Evolutionary conservation across 192 early-diverging fungal species (phyloP).

Genomic region (Mortierella hygrophila): DNA sequence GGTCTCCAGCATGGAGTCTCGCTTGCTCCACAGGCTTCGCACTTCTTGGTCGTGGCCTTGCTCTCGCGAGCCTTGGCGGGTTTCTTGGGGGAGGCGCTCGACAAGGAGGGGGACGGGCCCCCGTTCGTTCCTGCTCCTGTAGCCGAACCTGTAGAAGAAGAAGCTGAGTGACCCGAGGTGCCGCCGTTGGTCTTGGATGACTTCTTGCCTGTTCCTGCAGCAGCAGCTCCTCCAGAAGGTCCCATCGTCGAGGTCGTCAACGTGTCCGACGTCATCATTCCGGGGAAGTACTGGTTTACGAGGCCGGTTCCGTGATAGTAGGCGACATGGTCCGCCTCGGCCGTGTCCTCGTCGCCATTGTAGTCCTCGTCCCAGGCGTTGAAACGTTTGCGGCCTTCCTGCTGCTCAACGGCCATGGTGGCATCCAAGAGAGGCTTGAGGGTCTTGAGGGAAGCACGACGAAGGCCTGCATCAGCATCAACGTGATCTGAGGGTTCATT

Average conservation of each 20-base stretch:
- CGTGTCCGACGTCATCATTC: not conserved
- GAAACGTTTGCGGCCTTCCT: not conserved
- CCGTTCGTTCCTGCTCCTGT: not conserved
- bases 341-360: not conserved
- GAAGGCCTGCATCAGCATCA: not conserved
- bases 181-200: conserved; percentile 3
- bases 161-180: not conserved
- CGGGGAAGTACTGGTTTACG: not conserved
- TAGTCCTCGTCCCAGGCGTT: conserved; percentile 9
- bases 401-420: conserved; percentile 8
- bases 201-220: not conserved
- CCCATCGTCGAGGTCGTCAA: not conserved
- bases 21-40: conserved; percentile 54
- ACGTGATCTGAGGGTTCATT: not conserved
- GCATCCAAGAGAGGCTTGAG: conserved; percentile 26
- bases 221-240: not conserved
- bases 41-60: conserved; percentile 30
- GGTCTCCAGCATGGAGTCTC: conserved; percentile 61
- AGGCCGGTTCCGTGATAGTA: not conserved
- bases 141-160: not conserved
- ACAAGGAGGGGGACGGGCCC: too few relatives aligned
- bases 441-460: conserved; percentile 24
- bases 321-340: not conserved
- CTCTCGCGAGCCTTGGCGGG: conserved; percentile 18
- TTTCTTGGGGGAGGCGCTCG: not conserved